Evolutionary conservation across 2,329 filamentous ascomycete species (phyloP).

Genomic region (Aspergillus aculeatinus): DNA sequence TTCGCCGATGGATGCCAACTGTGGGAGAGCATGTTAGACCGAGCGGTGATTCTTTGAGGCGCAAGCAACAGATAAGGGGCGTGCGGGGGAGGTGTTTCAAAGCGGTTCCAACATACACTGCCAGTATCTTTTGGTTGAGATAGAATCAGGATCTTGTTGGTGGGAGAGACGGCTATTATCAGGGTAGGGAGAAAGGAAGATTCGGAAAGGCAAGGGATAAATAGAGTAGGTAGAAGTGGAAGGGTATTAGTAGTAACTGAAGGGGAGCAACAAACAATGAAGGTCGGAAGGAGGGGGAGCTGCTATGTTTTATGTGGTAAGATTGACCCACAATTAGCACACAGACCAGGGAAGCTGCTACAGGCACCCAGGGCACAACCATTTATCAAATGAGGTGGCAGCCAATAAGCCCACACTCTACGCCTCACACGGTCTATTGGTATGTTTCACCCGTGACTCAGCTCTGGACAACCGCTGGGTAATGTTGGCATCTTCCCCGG

Average conservation of each 20-base stretch:
- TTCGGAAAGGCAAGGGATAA: conserved; percentile 14
- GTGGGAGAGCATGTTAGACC: neutral
- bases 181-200: neutral
- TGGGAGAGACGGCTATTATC: neutral
- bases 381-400: conserved; percentile 18
- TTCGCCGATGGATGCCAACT: neutral
- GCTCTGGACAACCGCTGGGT: neutral
- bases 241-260: conserved; percentile 6
- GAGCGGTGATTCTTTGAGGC: neutral
- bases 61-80: neutral
- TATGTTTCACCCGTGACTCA: conserved; percentile 26
- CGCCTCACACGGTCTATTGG: conserved; percentile 22
- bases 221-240: neutral
- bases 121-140: neutral
- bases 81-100: neutral
- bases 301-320: conserved; percentile 31
- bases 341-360: conserved; percentile 28
- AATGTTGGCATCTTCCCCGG: neutral
- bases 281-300: conserved; percentile 21
- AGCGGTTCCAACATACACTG: neutral
- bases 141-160: neutral
- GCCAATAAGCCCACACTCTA: conserved; percentile 25
- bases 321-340: conserved; percentile 25
- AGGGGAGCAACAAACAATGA: conserved; percentile 19
- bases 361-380: conserved; percentile 16